phyloP scores from a whole-genome alignment of 2,329 filamentous ascomycete genomes.

The Fusarium sp. region DNA sequence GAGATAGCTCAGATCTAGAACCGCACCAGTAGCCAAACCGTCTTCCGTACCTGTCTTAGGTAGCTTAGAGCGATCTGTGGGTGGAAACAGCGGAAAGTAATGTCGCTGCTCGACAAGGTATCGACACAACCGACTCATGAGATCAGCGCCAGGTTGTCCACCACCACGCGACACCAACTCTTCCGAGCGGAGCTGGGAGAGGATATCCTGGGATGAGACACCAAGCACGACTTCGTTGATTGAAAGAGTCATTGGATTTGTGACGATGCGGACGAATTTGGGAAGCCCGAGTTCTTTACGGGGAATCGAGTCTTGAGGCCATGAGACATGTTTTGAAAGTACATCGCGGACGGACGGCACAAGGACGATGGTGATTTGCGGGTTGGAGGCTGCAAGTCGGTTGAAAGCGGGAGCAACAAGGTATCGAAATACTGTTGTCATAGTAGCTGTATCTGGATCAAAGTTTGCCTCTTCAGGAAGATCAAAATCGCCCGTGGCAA shows the following conservation, averaged over 20 bases:
- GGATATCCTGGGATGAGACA: conserved; percentile 83
- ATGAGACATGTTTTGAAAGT: conserved; percentile 85
- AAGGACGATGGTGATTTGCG: conserved; percentile 83
- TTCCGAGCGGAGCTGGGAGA: conserved; percentile 84
- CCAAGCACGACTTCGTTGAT: conserved; percentile 90
- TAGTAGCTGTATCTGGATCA: conserved; percentile 82
- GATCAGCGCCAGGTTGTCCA: conserved; percentile 55
- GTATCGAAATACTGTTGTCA: conserved; percentile 85
- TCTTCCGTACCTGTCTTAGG: conserved; percentile 73
- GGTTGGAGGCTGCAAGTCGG: conserved; percentile 76
- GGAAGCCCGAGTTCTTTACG: conserved; percentile 82
- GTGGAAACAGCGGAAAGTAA: conserved; percentile 90
- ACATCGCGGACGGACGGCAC: conserved; percentile 86
- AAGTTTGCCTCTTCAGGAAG: conserved; percentile 74
- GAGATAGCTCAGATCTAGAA: conserved; percentile 85
- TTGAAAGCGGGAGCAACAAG: conserved; percentile 81
- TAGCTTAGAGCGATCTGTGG: conserved; percentile 75
- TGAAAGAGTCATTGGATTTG: conserved; percentile 90
- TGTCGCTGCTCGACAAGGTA: conserved; percentile 91
- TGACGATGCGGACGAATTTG: conserved; percentile 80
- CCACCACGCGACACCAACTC: conserved; percentile 63
- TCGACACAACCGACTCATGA: conserved; percentile 77
- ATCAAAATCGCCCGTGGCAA: conserved; percentile 84
- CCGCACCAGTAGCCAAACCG: conserved; percentile 76
- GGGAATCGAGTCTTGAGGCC: conserved; percentile 75